Base-by-base conservation (phyloP, 2,329 filamentous ascomycete genomes). In the Ascosphaera acerosa region DNA sequence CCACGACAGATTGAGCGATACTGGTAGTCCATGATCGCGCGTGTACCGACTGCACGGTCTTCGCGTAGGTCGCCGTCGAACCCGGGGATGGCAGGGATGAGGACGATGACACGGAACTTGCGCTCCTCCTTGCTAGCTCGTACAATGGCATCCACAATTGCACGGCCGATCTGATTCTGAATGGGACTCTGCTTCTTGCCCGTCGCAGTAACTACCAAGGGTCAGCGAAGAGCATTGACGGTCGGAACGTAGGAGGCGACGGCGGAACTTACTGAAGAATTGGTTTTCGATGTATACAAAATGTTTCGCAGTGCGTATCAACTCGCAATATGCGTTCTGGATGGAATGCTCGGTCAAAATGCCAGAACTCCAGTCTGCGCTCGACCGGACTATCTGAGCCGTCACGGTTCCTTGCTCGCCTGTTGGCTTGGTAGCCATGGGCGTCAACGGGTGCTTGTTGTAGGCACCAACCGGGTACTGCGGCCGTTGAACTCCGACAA, bases 211-310 rank as follows among this genome's bases (percentile, higher is more conserved):
- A 89, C 58, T 59, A 18, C 28, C n/a, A n/a, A n/a, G n/a, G n/a
- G n/a, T n/a, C n/a, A n/a, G n/a, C n/a, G n/a, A n/a, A n/a, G n/a
- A n/a, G n/a, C n/a, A n/a, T n/a, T n/a, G n/a, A n/a, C n/a, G n/a
- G n/a, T n/a, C n/a, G n/a, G n/a, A n/a, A n/a, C n/a, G n/a, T n/a
- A n/a, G n/a, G n/a, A n/a, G n/a, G n/a, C n/a, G n/a, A n/a, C n/a
- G n/a, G n/a, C n/a, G n/a, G n/a, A n/a, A n/a, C n/a, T n/a, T n/a
- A n/a, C n/a, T 92, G 60, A 94, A 97, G 57, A 94, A 94, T 44
- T 97, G 87, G 44, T 94, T 94, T 50, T 97, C 87, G 36, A 97
- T 91, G 55, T 94, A 97, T 15, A 97, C 75, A 41, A 70, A 92
- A 47, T 94, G 84, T 51, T 92, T 28, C 26, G 12, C n/a, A 28